Conservation (phyloP, 352 stramenopile genomes). For the Pythium vanterpoolii region DNA sequence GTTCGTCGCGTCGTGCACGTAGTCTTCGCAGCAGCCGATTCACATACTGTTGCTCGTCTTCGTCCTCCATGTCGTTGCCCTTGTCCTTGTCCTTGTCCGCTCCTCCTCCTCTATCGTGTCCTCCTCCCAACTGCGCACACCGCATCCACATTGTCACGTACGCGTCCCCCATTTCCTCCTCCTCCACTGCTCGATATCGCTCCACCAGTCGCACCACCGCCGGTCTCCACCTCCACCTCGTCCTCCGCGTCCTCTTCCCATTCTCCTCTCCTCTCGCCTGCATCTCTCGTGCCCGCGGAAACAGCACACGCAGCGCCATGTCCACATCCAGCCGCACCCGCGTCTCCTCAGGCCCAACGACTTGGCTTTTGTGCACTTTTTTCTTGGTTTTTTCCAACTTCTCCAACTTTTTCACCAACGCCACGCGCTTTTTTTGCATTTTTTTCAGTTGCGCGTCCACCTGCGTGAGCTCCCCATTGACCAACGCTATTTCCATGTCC, state of each 20-base stretch:
- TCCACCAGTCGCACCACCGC: not conserved
- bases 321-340: constrained; percentile 8
- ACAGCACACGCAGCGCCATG: constrained; percentile 12
- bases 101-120: not conserved
- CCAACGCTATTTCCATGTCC: constrained; percentile 38
- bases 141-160: constrained; percentile 22
- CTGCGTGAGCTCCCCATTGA: constrained; percentile 42
- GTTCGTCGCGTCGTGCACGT: constrained; percentile 10
- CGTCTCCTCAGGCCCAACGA: constrained; percentile 9
- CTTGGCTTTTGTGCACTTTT: constrained; percentile 40
- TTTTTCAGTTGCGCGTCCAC: constrained; percentile 47
- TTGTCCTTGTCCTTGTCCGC: not conserved
- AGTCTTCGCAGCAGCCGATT: constrained; percentile 9
- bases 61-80: not conserved
- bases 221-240: not conserved
- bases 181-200: constrained; percentile 6
- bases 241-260: not conserved
- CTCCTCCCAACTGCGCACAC: not conserved
- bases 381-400: constrained; percentile 48
- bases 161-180: not conserved
- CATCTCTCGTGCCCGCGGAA: constrained; percentile 2
- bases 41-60: constrained; percentile 6
- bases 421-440: constrained; percentile 36
- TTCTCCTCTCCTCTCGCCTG: not conserved
- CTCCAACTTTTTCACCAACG: constrained; percentile 43